A percentile compares a stretch with the other conserved stretches of the same genome.
phyloP scores from a whole-genome alignment of 2,329 filamentous ascomycete genomes.

The Fusarium burgessii region DNA sequence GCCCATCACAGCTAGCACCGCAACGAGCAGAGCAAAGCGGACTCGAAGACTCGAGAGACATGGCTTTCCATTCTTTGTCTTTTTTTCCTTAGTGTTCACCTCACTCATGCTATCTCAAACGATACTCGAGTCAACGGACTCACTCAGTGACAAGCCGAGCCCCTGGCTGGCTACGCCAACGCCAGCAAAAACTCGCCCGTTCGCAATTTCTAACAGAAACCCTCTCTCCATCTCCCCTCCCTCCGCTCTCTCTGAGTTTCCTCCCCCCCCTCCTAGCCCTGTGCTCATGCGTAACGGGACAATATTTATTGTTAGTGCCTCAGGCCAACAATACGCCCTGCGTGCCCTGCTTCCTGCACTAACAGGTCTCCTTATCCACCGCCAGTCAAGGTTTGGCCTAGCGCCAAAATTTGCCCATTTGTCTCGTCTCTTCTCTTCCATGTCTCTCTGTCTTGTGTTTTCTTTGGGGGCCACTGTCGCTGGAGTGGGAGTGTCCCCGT shows the following conservation, averaged over 20 bases:
- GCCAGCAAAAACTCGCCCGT: slow-evolving; percentile 39
- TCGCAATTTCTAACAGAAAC: slow-evolving; percentile 45
- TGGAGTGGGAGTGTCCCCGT: slow-evolving; percentile 23
- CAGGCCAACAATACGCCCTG: slow-evolving; percentile 41
- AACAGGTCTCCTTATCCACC: slow-evolving; percentile 52
- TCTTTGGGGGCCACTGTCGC: slow-evolving; percentile 34
- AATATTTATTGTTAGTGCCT: slow-evolving; percentile 41
- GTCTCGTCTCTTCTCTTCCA: slow-evolving; percentile 44
- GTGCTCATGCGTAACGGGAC: slow-evolving; percentile 33
- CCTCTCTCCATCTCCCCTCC: slow-evolving; percentile 22
- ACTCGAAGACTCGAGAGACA: slow-evolving; percentile 36
- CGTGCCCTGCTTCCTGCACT: slow-evolving; percentile 49
- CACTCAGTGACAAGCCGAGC: slow-evolving; percentile 27
- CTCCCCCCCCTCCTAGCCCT: slow-evolving; percentile 25
- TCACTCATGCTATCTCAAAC: slow-evolving; percentile 1
- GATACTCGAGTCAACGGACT: slow-evolving; percentile 33
- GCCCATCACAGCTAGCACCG: slow-evolving; percentile 23
- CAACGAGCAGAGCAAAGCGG: slow-evolving; percentile 5
- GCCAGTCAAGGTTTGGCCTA: slow-evolving; percentile 53
- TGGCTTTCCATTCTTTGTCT: slow-evolving; percentile 25
- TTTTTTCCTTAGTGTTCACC: slow-evolving; percentile 1
- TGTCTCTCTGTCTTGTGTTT: slow-evolving; percentile 42
- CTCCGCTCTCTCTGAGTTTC: slow-evolving; percentile 25
- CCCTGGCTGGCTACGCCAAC: slow-evolving; percentile 29
- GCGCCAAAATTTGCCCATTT: slow-evolving; percentile 47